Base-by-base conservation (phyloP, 306 rosid genomes). In the Lupinus albus region DNA sequence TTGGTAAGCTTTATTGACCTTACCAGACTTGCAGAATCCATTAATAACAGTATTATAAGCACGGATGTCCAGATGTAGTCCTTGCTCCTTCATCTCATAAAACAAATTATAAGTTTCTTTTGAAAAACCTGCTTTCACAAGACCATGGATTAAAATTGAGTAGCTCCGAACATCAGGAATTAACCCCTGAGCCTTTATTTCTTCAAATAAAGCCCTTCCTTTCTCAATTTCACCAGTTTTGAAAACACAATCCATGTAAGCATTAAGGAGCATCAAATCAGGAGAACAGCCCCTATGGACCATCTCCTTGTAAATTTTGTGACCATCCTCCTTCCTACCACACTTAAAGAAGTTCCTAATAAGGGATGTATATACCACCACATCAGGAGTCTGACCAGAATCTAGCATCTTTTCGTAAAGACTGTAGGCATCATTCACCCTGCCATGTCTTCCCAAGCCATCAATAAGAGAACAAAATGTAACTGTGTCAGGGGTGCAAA, bases 251-350 rank as follows among this genome's bases (percentile, higher is more conserved):
- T 93, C 98, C 97, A 93, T 89, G 69, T 93, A 89, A 80, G 85
- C 84, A 77, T 93, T 93, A 55, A 93, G 88, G 41, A 89, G 96
- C 83, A 76, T 77, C 30, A 93, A 80, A 61, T 93, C 98, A 61
- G 97, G 89, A 71, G 86, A 82, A 72, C 89, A 86, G 13, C 95
- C 84, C 47, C 82, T 57, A 28, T 71, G 80, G 66, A 80, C 35
- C 98, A 93, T 89, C 83, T 93, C 97, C 51, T 86, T 84, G 85
- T 87, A 93, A 79, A 93, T 82, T 82, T 93, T 93, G 79, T 93
- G 97, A 72, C 93, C 98, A 79, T 93, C 96, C 79, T 88, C 94
- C 74, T 86, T 88, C 84, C 96, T 87, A 51, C 95, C 96, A 80
- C 88, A 83, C 80, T 50, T 83, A 75, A 93, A 93, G 72, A 93